These are phyloP conservation scores for Tetraselmis striata DNA, from an alignment of 139 green algal genomes.

Conservation along the genomic window DNA sequence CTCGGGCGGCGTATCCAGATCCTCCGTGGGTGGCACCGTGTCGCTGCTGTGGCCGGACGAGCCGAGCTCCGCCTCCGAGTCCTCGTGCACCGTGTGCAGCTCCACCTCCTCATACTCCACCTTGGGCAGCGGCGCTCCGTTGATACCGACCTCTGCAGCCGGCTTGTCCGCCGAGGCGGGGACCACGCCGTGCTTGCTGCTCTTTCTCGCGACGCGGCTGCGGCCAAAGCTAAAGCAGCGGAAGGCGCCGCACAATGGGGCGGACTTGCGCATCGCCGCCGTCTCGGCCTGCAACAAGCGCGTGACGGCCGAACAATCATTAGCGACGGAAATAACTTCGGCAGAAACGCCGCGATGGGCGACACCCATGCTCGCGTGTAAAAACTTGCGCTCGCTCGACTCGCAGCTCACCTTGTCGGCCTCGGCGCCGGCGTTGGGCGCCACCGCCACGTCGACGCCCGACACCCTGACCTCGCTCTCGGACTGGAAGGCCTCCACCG, in stretches of 20 bases:
- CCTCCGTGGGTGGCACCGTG: not conserved
- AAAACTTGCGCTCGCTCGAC: no score
- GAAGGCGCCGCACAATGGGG: not conserved
- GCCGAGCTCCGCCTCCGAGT: not conserved
- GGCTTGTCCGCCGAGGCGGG: no score
- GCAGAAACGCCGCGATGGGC: no score
- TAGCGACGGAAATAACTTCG: no score
- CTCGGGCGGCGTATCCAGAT: not conserved
- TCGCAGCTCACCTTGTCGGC: no score
- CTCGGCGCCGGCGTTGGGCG: no score
- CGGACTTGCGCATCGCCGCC: not conserved
- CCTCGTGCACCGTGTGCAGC: not conserved
- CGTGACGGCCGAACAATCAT: no score
- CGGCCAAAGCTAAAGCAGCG: not conserved
- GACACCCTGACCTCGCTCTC: no score
- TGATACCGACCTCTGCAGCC: not conserved
- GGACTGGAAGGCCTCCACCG: no score
- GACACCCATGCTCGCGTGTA: no score
- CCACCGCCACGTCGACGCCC: no score
- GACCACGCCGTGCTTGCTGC: not conserved
- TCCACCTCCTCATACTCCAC: not conserved
- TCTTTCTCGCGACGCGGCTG: not conserved
- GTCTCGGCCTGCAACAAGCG: not conserved
- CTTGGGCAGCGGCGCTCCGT: not conserved
- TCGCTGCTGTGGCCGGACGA: not conserved